phyloP scores from a whole-genome alignment of 305 asterid genomes.

The Fraxinus angustifolia region DNA sequence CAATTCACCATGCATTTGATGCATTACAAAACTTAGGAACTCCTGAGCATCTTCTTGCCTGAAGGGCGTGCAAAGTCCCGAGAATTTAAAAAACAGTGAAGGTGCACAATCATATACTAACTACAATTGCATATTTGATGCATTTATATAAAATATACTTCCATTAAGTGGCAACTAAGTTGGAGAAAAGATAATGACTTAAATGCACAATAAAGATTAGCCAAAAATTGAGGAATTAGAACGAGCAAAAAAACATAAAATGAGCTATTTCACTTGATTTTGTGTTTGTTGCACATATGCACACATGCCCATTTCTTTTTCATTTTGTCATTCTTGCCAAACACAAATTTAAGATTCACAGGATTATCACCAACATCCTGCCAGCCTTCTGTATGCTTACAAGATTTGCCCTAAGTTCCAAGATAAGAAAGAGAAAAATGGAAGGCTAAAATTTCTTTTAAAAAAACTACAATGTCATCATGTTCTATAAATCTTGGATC shows the following conservation, averaged over 20 bases:
- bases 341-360: neutral
- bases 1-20: constrained; percentile 92
- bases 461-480: neutral
- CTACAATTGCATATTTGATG: constrained; percentile 11
- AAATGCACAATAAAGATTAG: constrained; percentile 7
- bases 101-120: constrained; percentile 8
- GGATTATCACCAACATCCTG: neutral
- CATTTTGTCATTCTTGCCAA: neutral
- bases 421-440: neutral
- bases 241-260: neutral
- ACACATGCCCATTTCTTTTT: neutral
- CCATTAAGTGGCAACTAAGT: constrained; percentile 1
- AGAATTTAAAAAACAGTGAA: constrained; percentile 12
- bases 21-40: constrained; percentile 81
- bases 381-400: neutral
- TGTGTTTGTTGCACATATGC: neutral
- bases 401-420: neutral
- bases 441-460: neutral
- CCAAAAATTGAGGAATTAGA: neutral
- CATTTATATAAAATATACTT: constrained; percentile 5
- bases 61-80: constrained; percentile 30
- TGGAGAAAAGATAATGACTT: neutral
- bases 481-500: neutral
- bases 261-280: neutral
- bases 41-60: constrained; percentile 96